A percentile compares a stretch with the other conserved stretches of the same genome.
Evolutionary conservation across 2,329 filamentous ascomycete genomes (phyloP).

Genomic region (Curvularia spicifera): DNA sequence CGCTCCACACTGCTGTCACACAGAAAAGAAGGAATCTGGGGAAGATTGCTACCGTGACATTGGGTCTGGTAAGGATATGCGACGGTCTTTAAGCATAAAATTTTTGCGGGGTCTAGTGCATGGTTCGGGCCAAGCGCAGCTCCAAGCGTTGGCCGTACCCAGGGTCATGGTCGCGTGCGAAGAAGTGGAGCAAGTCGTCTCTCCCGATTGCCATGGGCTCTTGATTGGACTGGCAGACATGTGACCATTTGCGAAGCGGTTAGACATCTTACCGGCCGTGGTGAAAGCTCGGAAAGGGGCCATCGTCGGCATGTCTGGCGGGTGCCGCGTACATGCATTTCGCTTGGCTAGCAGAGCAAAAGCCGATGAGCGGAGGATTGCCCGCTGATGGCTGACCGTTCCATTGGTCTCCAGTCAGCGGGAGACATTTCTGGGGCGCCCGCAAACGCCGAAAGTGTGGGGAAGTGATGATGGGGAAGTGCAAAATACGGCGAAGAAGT

Average conservation of each 20-base stretch:
- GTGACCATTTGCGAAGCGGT: constrained; percentile 23
- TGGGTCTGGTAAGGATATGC: constrained; percentile 23
- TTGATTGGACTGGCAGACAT: constrained; percentile 21
- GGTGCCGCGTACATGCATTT: constrained; percentile 6
- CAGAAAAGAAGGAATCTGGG: constrained; percentile 21
- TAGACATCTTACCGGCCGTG: constrained; percentile 4
- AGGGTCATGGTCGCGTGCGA: constrained; percentile 29
- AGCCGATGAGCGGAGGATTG: constrained; percentile 10
- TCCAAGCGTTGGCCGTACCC: constrained; percentile 7
- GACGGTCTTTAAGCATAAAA: constrained; percentile 30
- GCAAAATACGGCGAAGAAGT: constrained; percentile 3
- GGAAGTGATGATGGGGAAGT: neutral
- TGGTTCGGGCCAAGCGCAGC: constrained; percentile 18
- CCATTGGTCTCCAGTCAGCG: neutral
- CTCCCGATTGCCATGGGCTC: constrained; percentile 4
- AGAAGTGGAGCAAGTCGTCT: constrained; percentile 24
- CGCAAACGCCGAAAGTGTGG: neutral
- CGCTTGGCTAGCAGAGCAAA: constrained; percentile 8
- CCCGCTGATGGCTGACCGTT: constrained; percentile 2
- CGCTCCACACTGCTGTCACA: constrained; percentile 7
- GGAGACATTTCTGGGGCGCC: neutral
- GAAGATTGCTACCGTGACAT: constrained; percentile 21
- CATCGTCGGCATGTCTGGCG: constrained; percentile 8
- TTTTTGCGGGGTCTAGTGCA: constrained; percentile 29
- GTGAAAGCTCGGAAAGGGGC: neutral